Base-by-base conservation (phyloP, 2,329 filamentous ascomycete species). In the Exserohilum rostratum region DNA sequence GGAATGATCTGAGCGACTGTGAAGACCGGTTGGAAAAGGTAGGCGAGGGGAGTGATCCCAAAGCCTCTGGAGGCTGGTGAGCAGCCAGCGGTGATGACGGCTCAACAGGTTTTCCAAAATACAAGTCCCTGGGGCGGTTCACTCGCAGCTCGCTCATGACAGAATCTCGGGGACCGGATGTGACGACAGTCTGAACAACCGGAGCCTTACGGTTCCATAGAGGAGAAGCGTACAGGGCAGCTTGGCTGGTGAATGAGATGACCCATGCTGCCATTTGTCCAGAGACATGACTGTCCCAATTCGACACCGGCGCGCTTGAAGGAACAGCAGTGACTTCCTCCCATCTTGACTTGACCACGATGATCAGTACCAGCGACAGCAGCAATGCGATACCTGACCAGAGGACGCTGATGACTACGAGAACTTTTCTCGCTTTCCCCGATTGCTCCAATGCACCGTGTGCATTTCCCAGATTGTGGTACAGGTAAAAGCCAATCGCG, bases 241-340 rank as follows among this genome's bases (percentile, higher is more conserved):
- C 50, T 45, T 76, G 73, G 27, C 61, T 60, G 33, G 68, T 40
- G 37, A 66, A 72, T 15, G 74, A 69, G 22, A 73, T 40, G 9
- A 58, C 56, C 72, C 73, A 76, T 5, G 72, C 50, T 15, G 56
- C 66, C 49, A 76, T 75, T 37, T 78, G 75, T 17, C 69, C 69
- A 29, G 73, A 62, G 34, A 77, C 64, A 29, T 58, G 53, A 31
- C 53, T 50, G 35, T 55, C 55, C 70, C 68, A 72, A 40, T 62
- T 45, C 3, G 50, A 60, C 15, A 67, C 55, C 12, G 59, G 55
- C 30, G 53, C 60, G 33, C 42, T 47, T 1, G 66, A 57, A 5
- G 57, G 53, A 7, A 43, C 46, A 6, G 46, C 48, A 18, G 60
- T 40, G 15, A 72, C 48, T 27, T 69, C 59, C 39, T 53, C 45